Conservation (phyloP, 2,329 filamentous ascomycete species). For the Bipolaris gigantea region DNA sequence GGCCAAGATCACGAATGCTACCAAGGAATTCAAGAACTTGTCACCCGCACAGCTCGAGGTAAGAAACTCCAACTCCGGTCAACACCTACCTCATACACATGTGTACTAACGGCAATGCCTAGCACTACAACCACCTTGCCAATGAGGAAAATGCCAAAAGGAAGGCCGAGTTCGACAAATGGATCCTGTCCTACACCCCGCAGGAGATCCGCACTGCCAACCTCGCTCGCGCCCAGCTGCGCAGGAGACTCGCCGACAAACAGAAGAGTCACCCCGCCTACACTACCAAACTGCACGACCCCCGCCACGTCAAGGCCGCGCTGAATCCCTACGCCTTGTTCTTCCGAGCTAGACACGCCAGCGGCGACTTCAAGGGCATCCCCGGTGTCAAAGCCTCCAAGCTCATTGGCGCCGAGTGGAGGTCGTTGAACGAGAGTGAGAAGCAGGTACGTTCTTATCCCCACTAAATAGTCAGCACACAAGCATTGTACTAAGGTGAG, state of each 20-base stretch:
- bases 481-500: slow-evolving; percentile 23
- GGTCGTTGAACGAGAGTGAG: slow-evolving; percentile 49
- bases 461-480: too few species aligned
- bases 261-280: slow-evolving; percentile 10
- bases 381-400: slow-evolving; percentile 43
- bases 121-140: slow-evolving; percentile 57
- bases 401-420: slow-evolving; percentile 54
- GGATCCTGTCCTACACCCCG: slow-evolving; percentile 59
- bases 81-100: neutral
- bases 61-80: slow-evolving; percentile 1
- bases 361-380: slow-evolving; percentile 57
- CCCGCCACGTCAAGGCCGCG: slow-evolving; percentile 55
- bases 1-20: slow-evolving; percentile 3
- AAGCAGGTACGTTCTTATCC: slow-evolving; percentile 48
- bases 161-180: slow-evolving; percentile 52
- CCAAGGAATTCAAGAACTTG: slow-evolving; percentile 29
- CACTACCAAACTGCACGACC: slow-evolving; percentile 52
- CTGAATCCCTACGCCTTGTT: slow-evolving; percentile 50
- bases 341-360: slow-evolving; percentile 47
- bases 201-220: slow-evolving; percentile 63
- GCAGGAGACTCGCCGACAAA: slow-evolving; percentile 18
- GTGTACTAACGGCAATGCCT: slow-evolving; percentile 5
- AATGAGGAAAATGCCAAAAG: slow-evolving; percentile 52
- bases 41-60: slow-evolving; percentile 44
- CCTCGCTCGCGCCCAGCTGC: slow-evolving; percentile 52